Evolutionary conservation across 2,329 filamentous ascomycete species (phyloP).

Genomic region (Sporothrix mexicana): DNA sequence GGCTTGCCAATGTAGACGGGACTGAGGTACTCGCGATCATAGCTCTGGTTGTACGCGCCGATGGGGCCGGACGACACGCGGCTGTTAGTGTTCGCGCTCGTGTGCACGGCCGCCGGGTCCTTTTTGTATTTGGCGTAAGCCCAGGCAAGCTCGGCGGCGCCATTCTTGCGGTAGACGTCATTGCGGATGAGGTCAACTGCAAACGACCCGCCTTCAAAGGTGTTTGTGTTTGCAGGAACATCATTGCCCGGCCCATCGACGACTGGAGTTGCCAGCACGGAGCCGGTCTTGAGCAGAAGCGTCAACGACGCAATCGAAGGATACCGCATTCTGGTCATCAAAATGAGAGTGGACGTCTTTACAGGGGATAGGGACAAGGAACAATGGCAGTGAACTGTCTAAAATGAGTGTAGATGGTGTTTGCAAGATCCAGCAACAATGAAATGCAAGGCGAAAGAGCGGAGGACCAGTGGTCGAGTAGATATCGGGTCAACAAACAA

Average conservation of each 20-base stretch:
- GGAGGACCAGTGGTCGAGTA: too few species aligned
- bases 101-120: slow-evolving; percentile 40
- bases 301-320: slow-evolving; percentile 11
- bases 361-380: too few species aligned
- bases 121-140: slow-evolving; percentile 49
- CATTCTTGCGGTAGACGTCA: slow-evolving; percentile 44
- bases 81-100: slow-evolving; percentile 1
- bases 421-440: background rate
- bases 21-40: slow-evolving; percentile 64
- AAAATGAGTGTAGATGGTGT: background rate
- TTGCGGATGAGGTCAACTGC: slow-evolving; percentile 47
- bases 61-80: slow-evolving; percentile 37
- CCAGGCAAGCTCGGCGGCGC: slow-evolving; percentile 43
- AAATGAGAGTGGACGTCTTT: too few species aligned
- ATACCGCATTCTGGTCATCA: background rate
- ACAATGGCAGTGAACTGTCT: too few species aligned
- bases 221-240: background rate
- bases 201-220: slow-evolving; percentile 37
- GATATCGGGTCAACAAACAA: background rate
- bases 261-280: slow-evolving; percentile 11
- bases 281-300: slow-evolving; percentile 16
- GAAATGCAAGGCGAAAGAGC: background rate
- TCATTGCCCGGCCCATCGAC: background rate
- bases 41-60: slow-evolving; percentile 43
- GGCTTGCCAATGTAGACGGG: slow-evolving; percentile 67